A percentile compares a stretch with the other conserved stretches of the same genome.
phyloP scores from a whole-genome alignment of 257 asterid species.

The Nicotiana tabacum region DNA sequence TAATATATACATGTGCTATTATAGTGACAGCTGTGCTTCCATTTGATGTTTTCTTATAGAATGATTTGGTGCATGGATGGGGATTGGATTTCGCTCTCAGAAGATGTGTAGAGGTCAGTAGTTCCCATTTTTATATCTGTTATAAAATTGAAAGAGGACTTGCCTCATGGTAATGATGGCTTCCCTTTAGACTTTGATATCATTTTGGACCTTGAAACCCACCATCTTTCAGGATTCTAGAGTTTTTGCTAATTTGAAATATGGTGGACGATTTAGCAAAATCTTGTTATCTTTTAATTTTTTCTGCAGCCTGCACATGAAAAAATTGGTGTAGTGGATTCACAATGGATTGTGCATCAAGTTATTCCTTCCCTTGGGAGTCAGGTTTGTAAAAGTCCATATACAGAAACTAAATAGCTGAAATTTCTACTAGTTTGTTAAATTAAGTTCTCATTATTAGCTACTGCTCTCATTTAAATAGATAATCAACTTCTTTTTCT shows the following conservation, averaged over 20 bases:
- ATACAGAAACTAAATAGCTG: constrained; percentile 4
- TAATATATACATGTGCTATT: background rate
- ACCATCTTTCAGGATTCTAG: background rate
- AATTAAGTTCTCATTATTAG: background rate
- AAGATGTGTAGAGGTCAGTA: constrained; percentile 91
- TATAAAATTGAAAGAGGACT: background rate
- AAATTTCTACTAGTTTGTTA: background rate
- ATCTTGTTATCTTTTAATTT: background rate
- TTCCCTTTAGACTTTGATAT: background rate
- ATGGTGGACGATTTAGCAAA: background rate
- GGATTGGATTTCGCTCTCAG: constrained; percentile 97
- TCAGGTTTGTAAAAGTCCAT: constrained; percentile 19
- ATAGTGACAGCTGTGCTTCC: constrained; percentile 8
- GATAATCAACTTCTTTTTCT: background rate
- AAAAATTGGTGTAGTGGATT: constrained; percentile 33
- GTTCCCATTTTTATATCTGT: background rate
- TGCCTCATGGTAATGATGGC: background rate
- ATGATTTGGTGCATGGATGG: constrained; percentile 99
- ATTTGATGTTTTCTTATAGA: constrained; percentile 40
- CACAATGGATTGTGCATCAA: constrained; percentile 36
- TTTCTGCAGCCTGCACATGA: constrained; percentile 31
- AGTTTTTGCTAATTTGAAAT: background rate
- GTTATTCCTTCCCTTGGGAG: constrained; percentile 34
- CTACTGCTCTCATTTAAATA: background rate
- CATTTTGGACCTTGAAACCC: background rate